Percentiles rank a stretch among this genome's conserved stretches.
phyloP scores from a whole-genome alignment of 2,329 filamentous ascomycete genomes.

The Ophiostoma tasmaniense region DNA sequence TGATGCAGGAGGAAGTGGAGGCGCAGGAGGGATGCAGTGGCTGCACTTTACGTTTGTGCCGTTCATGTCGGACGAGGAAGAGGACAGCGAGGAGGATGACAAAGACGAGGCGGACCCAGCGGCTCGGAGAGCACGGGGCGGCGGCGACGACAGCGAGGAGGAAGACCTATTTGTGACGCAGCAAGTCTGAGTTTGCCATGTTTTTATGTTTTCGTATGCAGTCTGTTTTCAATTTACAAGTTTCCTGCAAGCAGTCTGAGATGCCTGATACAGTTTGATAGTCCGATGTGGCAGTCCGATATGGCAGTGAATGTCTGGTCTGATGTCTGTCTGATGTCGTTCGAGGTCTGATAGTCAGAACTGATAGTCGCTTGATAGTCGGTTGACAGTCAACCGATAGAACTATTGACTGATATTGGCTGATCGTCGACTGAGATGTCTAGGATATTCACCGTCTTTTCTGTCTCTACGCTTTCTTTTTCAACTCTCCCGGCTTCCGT shows the following conservation, averaged over 20 bases:
- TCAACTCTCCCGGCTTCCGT: not conserved
- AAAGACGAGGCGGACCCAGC: not conserved
- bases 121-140: not conserved
- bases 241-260: not conserved
- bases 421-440: not conserved
- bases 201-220: not conserved
- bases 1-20: not conserved
- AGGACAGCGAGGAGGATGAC: conserved; percentile 29
- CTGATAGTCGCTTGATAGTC: not conserved
- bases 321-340: not conserved
- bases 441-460: not conserved
- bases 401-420: no score
- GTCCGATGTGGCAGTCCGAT: not conserved
- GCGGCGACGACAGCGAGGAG: conserved; percentile 11
- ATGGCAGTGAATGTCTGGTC: not conserved
- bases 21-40: conserved; percentile 55
- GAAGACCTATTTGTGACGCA: conserved; percentile 6
- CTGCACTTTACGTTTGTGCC: conserved; percentile 79
- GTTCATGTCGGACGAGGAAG: conserved; percentile 52
- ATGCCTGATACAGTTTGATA: not conserved
- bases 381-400: not conserved
- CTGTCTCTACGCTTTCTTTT: not conserved
- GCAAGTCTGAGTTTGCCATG: not conserved
- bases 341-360: not conserved
- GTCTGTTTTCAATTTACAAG: not conserved